phyloP scores from a whole-genome alignment of 495 filamentous ascomycete species.

The Penicillium subrubescens region DNA sequence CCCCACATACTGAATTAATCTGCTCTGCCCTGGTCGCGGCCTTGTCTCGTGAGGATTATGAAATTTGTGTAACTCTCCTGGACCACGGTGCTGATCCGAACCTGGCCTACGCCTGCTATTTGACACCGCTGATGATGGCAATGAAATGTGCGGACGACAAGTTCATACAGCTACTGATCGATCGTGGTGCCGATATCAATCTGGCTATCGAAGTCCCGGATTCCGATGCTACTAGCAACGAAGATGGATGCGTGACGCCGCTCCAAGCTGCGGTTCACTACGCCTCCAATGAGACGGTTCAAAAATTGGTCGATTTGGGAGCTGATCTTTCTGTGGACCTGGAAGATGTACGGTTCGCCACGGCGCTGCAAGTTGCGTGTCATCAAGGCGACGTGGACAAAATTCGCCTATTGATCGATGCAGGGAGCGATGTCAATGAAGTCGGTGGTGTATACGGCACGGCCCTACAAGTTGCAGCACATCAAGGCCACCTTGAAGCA shows the following conservation, averaged over 20 bases:
- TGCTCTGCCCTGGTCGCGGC: not conserved
- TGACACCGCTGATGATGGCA: not conserved
- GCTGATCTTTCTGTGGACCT: not conserved
- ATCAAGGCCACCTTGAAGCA: not conserved
- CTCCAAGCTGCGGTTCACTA: not conserved
- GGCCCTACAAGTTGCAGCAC: not conserved
- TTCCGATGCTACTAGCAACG: not conserved
- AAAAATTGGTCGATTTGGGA: not conserved
- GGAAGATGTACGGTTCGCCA: not conserved
- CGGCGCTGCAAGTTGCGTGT: not conserved
- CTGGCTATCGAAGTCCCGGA: not conserved
- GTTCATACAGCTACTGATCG: not conserved
- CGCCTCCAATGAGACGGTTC: not conserved
- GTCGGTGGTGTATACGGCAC: not conserved
- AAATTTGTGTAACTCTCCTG: not conserved
- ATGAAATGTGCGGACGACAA: not conserved
- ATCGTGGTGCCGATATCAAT: not conserved
- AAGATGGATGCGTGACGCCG: not conserved
- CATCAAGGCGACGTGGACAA: not conserved
- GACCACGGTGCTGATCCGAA: not conserved
- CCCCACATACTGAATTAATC: not conserved
- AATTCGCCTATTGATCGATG: not conserved
- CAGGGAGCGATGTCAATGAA: not conserved
- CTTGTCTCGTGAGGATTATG: not conserved
- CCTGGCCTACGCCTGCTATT: not conserved